Evolutionary conservation across 345 rosid species (phyloP).

Genomic region (Isatis tinctoria): DNA sequence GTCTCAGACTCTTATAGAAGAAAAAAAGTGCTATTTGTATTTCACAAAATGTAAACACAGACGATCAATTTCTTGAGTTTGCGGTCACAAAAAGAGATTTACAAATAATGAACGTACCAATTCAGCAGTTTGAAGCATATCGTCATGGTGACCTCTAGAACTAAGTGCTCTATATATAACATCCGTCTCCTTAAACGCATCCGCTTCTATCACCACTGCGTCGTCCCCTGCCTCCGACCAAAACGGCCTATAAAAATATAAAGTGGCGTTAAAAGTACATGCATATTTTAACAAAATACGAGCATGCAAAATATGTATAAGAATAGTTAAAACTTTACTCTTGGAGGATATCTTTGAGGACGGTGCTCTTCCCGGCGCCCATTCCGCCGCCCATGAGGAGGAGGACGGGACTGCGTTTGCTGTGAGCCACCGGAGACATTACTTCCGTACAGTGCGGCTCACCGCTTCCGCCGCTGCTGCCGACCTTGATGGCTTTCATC

Average conservation of each 20-base stretch:
- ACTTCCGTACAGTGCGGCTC: constrained; percentile 58
- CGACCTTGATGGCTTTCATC: constrained; percentile 57
- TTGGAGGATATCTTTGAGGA: constrained; percentile 73
- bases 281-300: background rate
- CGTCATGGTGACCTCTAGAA: constrained; percentile 69
- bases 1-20: too few species aligned
- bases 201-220: constrained; percentile 88
- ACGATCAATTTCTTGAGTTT: too few species aligned
- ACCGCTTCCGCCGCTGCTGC: constrained; percentile 20
- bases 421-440: constrained; percentile 78
- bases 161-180: constrained; percentile 79
- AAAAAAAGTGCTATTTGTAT: too few species aligned
- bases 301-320: background rate
- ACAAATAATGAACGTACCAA: constrained; percentile 37
- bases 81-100: background rate
- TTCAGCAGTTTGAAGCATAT: constrained; percentile 86
- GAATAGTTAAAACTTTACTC: constrained; percentile 40
- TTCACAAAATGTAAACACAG: too few species aligned
- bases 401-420: constrained; percentile 79
- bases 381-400: constrained; percentile 97
- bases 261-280: background rate
- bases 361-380: constrained; percentile 98
- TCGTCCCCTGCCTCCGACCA: constrained; percentile 77
- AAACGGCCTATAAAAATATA: constrained; percentile 48
- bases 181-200: constrained; percentile 93